Base-by-base conservation (phyloP, 2,329 filamentous ascomycete genomes). In the Paracorniculantispora psalliotae region DNA sequence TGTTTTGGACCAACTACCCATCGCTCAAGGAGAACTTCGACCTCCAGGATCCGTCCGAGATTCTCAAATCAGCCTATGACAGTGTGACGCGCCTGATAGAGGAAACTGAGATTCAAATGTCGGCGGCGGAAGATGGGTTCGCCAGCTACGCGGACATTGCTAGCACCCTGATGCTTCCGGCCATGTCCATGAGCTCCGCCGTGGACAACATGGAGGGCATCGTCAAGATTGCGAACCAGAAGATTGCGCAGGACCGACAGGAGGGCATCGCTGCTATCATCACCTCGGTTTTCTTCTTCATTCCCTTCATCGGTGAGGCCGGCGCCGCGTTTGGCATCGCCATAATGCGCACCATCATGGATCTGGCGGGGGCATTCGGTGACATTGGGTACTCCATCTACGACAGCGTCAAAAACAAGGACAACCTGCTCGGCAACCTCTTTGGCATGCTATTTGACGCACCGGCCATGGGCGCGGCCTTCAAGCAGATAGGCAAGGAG, bases 161-260 rank as follows among this genome's bases (percentile, higher is more conserved):
- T 13, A 52, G 41, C 26, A 59, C 37, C 3, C 48, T 59, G 26
- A 17, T 28, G 35, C 39, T 59, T 3, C 56, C 56, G 6, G 56
- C 56, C 25, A 51, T 59, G 39, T 46, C 39, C 13, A 59, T 59
- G 56, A 52, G 47, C 49, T 17, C 56, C 12, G 56, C 56, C 13
- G 49, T 51, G 8, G 7, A 46, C 26, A 52, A 35, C 39, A 59
- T 59, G 56, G 41, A 52, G 48, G 41, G 41, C 28, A 53, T 52
- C 41, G 56, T 59, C 39, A 46, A 59, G 49, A 37, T 59, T n/a
- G 56, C 56, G 7, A 21, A 59, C 48, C 37, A 59, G 58, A 92
- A 92, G 71, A 86, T 94, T 48, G 77, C 82, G 1, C 88, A 92
- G 71, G 47, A 53, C 28, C 56, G 56, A 19, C 9, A 59, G 37